Evolutionary conservation across 2,329 filamentous ascomycete species (phyloP).

Genomic region (Clarireedia sp.): DNA sequence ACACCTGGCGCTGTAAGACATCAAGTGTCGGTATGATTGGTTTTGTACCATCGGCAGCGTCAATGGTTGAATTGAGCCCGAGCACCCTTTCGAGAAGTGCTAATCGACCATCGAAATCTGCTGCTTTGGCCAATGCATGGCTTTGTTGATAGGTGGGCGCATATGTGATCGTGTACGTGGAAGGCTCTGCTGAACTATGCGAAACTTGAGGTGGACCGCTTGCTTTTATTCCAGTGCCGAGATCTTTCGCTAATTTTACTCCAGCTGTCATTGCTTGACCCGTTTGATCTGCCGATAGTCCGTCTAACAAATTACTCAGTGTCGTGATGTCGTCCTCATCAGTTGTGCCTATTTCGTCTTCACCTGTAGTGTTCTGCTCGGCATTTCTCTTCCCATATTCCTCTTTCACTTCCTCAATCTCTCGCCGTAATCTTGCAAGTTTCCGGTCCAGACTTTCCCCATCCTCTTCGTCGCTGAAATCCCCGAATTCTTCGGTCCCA

Average conservation of each 20-base stretch:
- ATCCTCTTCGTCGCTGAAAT: conserved; percentile 68
- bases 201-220: conserved; percentile 21
- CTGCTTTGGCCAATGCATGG: conserved; percentile 69
- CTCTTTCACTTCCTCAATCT: conserved; percentile 64
- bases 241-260: conserved; percentile 25
- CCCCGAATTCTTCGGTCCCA: conserved; percentile 60
- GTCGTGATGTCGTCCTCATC: conserved; percentile 54
- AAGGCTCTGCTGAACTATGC: conserved; percentile 24
- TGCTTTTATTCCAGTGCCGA: conserved; percentile 24
- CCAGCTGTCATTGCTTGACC: conserved; percentile 12
- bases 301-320: conserved; percentile 64
- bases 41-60: conserved; percentile 46
- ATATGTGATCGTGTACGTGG: conserved; percentile 59
- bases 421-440: conserved; percentile 73
- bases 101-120: conserved; percentile 80
- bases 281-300: conserved; percentile 39
- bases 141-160: conserved; percentile 57
- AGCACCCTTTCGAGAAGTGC: conserved; percentile 71
- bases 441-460: conserved; percentile 70
- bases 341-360: conserved; percentile 26
- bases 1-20: conserved; percentile 71
- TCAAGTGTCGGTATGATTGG: conserved; percentile 80
- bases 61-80: conserved; percentile 66
- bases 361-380: conserved; percentile 36
- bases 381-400: conserved; percentile 50